These are phyloP conservation scores for Didymella exigua DNA, from an alignment of 2,329 filamentous ascomycete species.

Conservation along the genomic window DNA sequence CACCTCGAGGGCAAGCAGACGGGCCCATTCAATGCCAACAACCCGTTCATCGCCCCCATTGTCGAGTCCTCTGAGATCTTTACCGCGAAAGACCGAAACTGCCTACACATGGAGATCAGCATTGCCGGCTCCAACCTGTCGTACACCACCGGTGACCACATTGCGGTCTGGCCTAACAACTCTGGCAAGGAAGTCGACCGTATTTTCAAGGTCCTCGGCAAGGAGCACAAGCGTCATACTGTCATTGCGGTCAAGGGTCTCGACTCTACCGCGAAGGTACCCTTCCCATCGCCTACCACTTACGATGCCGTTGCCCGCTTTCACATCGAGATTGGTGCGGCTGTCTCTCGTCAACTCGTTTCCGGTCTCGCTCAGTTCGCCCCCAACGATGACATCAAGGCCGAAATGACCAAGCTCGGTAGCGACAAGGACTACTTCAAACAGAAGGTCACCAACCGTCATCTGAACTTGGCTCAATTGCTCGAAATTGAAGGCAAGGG, in stretches of 20 bases:
- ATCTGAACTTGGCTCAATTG: constrained; percentile 88
- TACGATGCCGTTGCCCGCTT: constrained; percentile 93
- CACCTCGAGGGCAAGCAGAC: constrained; percentile 84
- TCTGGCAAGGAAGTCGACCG: constrained; percentile 89
- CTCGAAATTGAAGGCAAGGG: constrained; percentile 74
- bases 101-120: constrained; percentile 94
- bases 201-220: constrained; percentile 78
- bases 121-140: constrained; percentile 85
- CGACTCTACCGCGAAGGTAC: constrained; percentile 94
- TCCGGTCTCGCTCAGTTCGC: constrained; percentile 87
- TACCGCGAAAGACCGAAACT: constrained; percentile 87
- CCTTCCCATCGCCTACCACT: constrained; percentile 95
- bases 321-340: constrained; percentile 94
- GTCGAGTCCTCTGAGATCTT: constrained; percentile 90
- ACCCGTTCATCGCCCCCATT: constrained; percentile 95
- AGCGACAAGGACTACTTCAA: constrained; percentile 96
- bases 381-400: constrained; percentile 81
- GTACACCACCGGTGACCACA: constrained; percentile 97
- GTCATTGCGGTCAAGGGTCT: constrained; percentile 90
- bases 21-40: constrained; percentile 94
- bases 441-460: constrained; percentile 77
- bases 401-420: constrained; percentile 86
- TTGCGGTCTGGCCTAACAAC: constrained; percentile 97
- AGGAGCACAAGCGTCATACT: constrained; percentile 75
- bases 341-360: constrained; percentile 94